phyloP scores from a whole-genome alignment of 1,284 basidiomycete genomes.

The Tilletiopsis washingtonensis region DNA sequence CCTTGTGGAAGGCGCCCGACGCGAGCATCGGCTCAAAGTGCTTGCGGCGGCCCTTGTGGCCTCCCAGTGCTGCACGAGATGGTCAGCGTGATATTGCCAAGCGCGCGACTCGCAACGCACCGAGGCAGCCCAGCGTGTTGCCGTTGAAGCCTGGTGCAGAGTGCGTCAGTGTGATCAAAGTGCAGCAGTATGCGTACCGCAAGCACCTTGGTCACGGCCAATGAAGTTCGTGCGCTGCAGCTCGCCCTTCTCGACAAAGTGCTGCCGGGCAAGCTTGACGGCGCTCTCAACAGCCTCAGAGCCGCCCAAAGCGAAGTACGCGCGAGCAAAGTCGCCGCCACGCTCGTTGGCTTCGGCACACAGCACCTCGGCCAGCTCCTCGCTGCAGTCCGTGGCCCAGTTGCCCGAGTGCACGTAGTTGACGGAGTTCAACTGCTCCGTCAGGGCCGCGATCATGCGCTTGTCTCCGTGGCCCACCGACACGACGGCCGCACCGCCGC shows the following conservation, averaged over 20 bases:
- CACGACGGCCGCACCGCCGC: background rate
- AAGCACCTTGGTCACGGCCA: background rate
- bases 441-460: background rate
- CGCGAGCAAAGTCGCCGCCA: background rate
- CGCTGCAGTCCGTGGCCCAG: conserved; percentile 10
- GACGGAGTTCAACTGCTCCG: background rate
- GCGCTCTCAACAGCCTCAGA: background rate
- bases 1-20: background rate
- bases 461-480: background rate
- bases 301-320: background rate
- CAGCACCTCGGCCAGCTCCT: conserved; percentile 19
- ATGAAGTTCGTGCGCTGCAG: background rate
- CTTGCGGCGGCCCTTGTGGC: background rate
- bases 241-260: background rate
- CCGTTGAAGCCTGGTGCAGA: too few species aligned
- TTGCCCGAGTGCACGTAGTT: background rate
- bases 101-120: too few species aligned
- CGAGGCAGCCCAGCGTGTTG: too few species aligned
- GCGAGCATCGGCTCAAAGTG: background rate
- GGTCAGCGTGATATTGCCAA: too few species aligned
- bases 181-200: too few species aligned
- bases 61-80: too few species aligned
- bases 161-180: too few species aligned
- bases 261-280: background rate
- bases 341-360: background rate